Percentiles rank a stretch among this genome's conserved stretches.
Evolutionary conservation across 331 rosid species (phyloP).

Genomic region (Rosa hybrid): DNA sequence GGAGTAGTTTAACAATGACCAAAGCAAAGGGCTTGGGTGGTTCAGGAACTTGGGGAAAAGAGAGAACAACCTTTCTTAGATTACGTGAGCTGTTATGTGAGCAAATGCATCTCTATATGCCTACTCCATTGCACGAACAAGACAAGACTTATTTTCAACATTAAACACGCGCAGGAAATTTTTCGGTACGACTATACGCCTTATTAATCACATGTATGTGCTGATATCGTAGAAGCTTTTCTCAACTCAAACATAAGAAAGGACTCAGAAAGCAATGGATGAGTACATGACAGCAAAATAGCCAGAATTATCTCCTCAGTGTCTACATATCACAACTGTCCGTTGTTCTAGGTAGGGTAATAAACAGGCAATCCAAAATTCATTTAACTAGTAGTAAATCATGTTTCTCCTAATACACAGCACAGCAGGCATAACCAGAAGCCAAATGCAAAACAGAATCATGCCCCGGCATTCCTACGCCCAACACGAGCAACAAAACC

Average conservation of each 20-base stretch:
- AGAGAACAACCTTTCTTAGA: neutral
- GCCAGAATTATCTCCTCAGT: neutral
- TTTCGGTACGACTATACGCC: neutral
- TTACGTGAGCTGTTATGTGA: neutral
- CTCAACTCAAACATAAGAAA: neutral
- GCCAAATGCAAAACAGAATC: neutral
- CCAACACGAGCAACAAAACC: slow-evolving; percentile 96
- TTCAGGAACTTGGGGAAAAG: neutral
- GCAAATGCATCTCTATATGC: neutral
- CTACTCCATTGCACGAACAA: neutral
- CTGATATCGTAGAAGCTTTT: neutral
- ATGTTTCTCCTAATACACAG: neutral
- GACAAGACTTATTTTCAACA: neutral
- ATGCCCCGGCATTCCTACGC: slow-evolving; percentile 49
- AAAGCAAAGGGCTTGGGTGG: neutral
- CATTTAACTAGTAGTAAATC: neutral
- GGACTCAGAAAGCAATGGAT: neutral
- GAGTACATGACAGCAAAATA: neutral
- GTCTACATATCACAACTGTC: neutral
- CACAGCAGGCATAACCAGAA: neutral
- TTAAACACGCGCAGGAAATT: neutral
- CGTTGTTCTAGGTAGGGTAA: neutral
- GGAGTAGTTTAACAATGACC: neutral
- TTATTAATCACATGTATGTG: neutral
- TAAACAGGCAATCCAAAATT: neutral